Conservation (phyloP, 306 rosid genomes). For the Quercus wislizeni region DNA sequence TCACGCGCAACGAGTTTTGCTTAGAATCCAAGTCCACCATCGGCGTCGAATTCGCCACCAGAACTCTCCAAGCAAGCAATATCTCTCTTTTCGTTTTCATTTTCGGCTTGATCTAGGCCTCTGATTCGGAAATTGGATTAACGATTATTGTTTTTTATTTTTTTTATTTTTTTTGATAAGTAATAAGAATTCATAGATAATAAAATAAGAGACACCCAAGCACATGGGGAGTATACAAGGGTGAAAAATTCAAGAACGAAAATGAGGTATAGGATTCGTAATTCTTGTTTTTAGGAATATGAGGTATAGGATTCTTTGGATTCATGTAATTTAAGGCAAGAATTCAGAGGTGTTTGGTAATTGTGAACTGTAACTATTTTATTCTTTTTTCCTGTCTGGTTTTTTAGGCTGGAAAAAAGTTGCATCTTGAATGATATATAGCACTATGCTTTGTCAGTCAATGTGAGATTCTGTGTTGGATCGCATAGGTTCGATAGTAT, state of each 20-base stretch:
- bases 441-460: background rate
- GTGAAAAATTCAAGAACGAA: no score
- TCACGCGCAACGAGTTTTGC: slow-evolving; percentile 89
- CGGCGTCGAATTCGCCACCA: slow-evolving; percentile 95
- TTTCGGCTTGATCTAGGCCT: background rate
- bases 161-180: no score
- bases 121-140: no score
- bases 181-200: no score
- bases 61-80: slow-evolving; percentile 78
- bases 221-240: no score
- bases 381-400: no score
- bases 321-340: background rate
- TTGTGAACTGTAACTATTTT: no score
- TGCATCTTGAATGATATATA: background rate
- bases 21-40: slow-evolving; percentile 96
- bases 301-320: background rate
- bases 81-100: background rate
- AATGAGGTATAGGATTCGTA: background rate
- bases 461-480: background rate
- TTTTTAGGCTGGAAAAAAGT: background rate
- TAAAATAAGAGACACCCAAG: no score
- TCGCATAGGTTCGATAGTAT: background rate
- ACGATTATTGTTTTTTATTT: slow-evolving; percentile 6
- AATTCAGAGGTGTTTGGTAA: no score
- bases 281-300: background rate